These are phyloP conservation scores for Podospora conica DNA, from an alignment of 495 filamentous ascomycete genomes.

Conservation along the genomic window DNA sequence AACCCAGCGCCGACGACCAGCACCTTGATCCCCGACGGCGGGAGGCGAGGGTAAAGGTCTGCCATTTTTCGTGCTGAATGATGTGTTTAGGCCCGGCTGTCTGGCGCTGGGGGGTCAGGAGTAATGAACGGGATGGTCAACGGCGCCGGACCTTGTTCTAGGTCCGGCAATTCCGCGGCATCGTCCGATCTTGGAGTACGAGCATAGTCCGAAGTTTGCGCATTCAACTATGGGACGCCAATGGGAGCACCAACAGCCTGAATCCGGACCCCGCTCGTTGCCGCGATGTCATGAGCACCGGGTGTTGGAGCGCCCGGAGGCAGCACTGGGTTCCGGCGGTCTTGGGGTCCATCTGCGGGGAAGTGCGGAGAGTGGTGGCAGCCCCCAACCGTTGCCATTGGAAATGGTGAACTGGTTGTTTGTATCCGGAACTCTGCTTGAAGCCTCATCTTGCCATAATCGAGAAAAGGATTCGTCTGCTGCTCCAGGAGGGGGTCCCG, in stretches of 20 bases:
- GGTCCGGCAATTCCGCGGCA: not conserved
- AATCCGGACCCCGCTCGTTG: slow-evolving; percentile 21
- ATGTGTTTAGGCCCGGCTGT: not conserved
- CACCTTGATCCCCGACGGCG: slow-evolving; percentile 47
- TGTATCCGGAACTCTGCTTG: too few relatives aligned
- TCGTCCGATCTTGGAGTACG: not conserved
- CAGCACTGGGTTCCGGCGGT: not conserved
- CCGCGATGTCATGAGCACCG: not conserved
- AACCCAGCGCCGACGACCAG: slow-evolving; percentile 58
- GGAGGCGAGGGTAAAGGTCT: slow-evolving; percentile 19
- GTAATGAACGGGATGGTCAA: not conserved
- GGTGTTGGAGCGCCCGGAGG: not conserved
- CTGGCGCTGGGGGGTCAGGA: not conserved
- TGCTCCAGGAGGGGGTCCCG: too few relatives aligned
- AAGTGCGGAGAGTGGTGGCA: too few relatives aligned
- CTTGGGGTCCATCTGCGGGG: not conserved
- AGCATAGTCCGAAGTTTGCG: not conserved
- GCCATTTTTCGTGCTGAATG: slow-evolving; percentile 10
- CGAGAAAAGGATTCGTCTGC: too few relatives aligned
- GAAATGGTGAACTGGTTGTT: too few relatives aligned
- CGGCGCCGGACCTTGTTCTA: slow-evolving; percentile 11
- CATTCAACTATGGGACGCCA: not conserved
- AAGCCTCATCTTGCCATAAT: too few relatives aligned
- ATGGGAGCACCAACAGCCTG: slow-evolving; percentile 12
- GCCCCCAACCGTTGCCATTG: too few relatives aligned